Conservation (phyloP, 345 rosid genomes). For the Ricinus communis region DNA sequence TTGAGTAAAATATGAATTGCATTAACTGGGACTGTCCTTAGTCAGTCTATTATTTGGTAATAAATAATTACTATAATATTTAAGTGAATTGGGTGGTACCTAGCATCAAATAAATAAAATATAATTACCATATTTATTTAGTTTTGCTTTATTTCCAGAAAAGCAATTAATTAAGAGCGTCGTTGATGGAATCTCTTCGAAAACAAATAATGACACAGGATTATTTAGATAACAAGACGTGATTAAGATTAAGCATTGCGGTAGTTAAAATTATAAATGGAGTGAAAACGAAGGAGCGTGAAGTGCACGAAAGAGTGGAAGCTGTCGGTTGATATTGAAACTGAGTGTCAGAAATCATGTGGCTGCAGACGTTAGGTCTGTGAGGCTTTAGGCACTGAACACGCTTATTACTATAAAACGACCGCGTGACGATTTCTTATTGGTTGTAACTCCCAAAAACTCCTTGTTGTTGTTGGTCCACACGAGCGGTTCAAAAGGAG, state of each 20-base stretch:
- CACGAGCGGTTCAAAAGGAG: slow-evolving; percentile 38
- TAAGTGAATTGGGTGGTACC: no score
- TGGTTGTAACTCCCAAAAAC: not conserved
- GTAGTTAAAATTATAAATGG: not conserved
- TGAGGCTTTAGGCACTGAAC: not conserved
- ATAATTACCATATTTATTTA: no score
- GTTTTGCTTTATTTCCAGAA: no score
- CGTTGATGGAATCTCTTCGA: no score
- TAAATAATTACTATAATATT: no score
- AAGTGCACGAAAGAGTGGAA: not conserved
- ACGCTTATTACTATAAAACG: slow-evolving; percentile 3
- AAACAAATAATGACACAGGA: no score
- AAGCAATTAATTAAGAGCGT: no score
- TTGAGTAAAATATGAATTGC: not conserved
- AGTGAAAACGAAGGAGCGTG: slow-evolving; percentile 18
- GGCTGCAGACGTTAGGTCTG: slow-evolving; percentile 11
- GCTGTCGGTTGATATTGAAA: slow-evolving; percentile 32
- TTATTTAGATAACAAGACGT: not conserved
- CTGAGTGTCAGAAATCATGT: slow-evolving; percentile 26
- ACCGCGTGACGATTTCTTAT: slow-evolving; percentile 16
- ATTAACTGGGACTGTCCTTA: not conserved
- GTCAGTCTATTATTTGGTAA: no score
- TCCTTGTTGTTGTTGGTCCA: no score
- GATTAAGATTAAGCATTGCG: not conserved
- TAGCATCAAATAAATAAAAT: no score